These are phyloP conservation scores for Fusarium tjaetaba DNA, from an alignment of 2,329 filamentous ascomycete genomes.

Conservation along the genomic window DNA sequence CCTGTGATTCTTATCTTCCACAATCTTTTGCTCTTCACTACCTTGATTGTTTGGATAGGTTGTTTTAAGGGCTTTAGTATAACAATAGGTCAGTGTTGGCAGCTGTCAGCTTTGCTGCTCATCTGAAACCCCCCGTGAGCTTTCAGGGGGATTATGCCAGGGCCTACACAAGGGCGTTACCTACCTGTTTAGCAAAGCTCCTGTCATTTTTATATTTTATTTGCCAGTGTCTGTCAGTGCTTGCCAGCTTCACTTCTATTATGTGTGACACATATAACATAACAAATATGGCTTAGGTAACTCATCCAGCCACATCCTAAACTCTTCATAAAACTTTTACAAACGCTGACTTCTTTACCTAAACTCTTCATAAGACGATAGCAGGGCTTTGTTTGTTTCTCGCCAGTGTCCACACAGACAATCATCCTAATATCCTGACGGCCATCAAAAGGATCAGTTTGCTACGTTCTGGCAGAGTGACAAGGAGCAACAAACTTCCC, in stretches of 20 bases:
- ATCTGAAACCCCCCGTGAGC: neutral
- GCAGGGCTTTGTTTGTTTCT: neutral
- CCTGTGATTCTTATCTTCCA: neutral
- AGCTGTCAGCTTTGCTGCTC: neutral
- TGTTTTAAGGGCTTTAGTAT: neutral
- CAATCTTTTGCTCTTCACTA: neutral
- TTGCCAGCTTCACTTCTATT: neutral
- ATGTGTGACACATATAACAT: neutral
- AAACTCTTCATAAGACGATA: neutral
- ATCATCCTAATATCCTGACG: neutral
- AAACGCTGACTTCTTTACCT: neutral
- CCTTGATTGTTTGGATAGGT: neutral
- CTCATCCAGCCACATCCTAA: neutral
- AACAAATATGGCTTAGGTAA: neutral
- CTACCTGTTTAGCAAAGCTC: neutral
- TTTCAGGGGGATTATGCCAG: neutral
- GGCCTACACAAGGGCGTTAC: neutral
- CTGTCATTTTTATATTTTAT: neutral
- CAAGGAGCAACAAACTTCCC: neutral
- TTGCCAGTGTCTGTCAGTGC: neutral
- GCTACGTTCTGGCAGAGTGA: neutral
- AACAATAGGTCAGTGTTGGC: neutral
- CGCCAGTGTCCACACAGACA: neutral
- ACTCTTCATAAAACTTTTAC: neutral
- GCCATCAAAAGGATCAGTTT: neutral